phyloP scores from a whole-genome alignment of 495 filamentous ascomycete genomes.

The Aspergillus baeticus region DNA sequence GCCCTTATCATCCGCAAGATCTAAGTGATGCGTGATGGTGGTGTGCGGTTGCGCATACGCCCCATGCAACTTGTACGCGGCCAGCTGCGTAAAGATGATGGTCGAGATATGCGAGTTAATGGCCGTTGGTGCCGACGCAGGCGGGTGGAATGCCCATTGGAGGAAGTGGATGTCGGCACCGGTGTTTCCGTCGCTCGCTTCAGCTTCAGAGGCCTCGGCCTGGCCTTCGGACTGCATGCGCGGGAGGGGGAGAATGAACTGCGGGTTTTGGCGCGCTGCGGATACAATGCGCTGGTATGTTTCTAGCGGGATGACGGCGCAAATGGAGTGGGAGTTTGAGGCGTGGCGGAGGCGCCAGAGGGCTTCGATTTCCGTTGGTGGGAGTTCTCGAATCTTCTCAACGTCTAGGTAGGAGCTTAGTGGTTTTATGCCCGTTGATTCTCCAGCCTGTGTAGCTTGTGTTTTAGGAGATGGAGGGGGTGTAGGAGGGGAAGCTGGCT shows the following conservation, averaged over 20 bases:
- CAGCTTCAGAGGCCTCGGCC: conserved; percentile 24
- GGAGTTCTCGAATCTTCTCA: conserved; percentile 67
- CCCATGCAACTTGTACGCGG: conserved; percentile 87
- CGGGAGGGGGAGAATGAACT: conserved; percentile 89
- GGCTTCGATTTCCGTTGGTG: conserved; percentile 76
- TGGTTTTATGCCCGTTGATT: conserved; percentile 65
- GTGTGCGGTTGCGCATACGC: conserved; percentile 90
- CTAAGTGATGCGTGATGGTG: conserved; percentile 84
- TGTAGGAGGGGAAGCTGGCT: conserved; percentile 29
- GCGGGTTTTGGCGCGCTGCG: conserved; percentile 70
- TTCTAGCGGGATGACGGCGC: conserved; percentile 70
- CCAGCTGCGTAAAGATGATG: conserved; percentile 88
- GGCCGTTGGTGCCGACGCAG: conserved; percentile 67
- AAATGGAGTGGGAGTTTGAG: conserved; percentile 65
- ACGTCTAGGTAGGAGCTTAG: conserved; percentile 83
- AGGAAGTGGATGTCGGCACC: conserved; percentile 49
- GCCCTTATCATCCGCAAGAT: conserved; percentile 68
- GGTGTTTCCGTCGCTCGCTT: conserved; percentile 22
- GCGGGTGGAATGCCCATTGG: conserved; percentile 77
- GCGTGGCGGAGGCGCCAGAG: conserved; percentile 93
- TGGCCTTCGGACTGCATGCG: conserved; percentile 41
- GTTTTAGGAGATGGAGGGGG: conserved; percentile 31
- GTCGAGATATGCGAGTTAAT: conserved; percentile 64
- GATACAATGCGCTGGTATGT: conserved; percentile 68
- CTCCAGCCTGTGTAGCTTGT: conserved; percentile 31